Percentiles rank a stretch among this genome's conserved stretches.
Evolutionary conservation across 2,329 filamentous ascomycete genomes (phyloP).

Genomic region (Neofusicoccum ribis): DNA sequence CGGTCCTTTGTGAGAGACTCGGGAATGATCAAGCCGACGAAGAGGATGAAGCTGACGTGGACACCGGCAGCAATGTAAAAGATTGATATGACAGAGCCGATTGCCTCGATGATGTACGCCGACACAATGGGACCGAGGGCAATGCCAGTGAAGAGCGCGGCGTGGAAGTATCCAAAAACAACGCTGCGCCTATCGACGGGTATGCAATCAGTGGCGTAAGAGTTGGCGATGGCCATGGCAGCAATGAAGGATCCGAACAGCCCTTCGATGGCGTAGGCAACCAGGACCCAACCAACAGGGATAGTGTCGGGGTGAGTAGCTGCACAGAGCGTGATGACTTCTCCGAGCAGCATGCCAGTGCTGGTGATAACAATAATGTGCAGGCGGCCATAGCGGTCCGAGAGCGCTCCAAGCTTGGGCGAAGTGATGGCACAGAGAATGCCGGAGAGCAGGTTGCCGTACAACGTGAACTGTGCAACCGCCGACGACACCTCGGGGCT

Average conservation of each 20-base stretch:
- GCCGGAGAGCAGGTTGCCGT: conserved; percentile 72
- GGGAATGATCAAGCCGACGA: conserved; percentile 70
- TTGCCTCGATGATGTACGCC: conserved; percentile 75
- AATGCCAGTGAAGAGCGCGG: conserved; percentile 84
- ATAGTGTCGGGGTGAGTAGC: conserved; percentile 72
- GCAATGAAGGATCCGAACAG: conserved; percentile 86
- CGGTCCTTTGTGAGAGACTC: conserved; percentile 79
- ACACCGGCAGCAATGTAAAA: conserved; percentile 79
- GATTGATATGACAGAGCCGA: conserved; percentile 72
- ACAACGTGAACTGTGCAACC: conserved; percentile 76
- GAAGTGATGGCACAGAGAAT: conserved; percentile 76
- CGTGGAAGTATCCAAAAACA: conserved; percentile 86
- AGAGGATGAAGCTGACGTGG: conserved; percentile 72
- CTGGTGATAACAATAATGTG: conserved; percentile 72
- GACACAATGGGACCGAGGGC: conserved; percentile 82
- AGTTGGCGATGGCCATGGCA: conserved; percentile 74
- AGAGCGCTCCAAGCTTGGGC: conserved; percentile 80
- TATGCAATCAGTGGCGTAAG: conserved; percentile 89
- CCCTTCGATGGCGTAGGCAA: conserved; percentile 78
- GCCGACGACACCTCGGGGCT: conserved; percentile 75
- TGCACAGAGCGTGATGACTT: conserved; percentile 75
- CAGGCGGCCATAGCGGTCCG: conserved; percentile 82
- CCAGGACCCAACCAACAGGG: conserved; percentile 74
- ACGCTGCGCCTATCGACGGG: conserved; percentile 76
- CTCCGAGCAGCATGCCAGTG: conserved; percentile 70